Evolutionary conservation across 2,329 filamentous ascomycete genomes (phyloP).

Genomic region (Ophiostoma sp.): DNA sequence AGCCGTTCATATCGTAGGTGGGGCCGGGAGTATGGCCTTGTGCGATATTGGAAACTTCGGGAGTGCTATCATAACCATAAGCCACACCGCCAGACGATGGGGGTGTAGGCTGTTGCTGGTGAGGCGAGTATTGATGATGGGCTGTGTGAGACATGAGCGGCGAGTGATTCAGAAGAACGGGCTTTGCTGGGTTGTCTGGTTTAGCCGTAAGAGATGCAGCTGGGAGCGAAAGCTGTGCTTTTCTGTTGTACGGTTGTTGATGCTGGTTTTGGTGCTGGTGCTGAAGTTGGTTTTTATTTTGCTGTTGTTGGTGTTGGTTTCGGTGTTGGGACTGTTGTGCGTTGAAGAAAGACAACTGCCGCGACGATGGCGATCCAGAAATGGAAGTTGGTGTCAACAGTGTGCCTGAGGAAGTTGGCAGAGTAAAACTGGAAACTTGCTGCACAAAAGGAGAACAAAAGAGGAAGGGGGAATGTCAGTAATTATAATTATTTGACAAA

Average conservation of each 20-base stretch:
- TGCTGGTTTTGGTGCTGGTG: not conserved
- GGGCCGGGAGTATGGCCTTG: not conserved
- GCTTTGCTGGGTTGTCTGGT: not conserved
- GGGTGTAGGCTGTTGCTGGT: not conserved
- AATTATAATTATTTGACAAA: not conserved
- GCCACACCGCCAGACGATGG: not conserved
- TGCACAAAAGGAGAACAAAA: not conserved
- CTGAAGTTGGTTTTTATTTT: not conserved
- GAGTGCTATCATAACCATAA: not conserved
- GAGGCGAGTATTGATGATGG: not conserved
- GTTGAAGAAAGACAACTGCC: not conserved
- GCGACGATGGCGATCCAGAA: conserved; percentile 4
- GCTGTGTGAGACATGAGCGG: not conserved
- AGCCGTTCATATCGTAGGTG: not conserved
- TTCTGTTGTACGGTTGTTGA: not conserved
- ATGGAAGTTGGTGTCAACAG: conserved; percentile 10
- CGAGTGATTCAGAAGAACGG: not conserved
- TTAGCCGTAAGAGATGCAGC: not conserved
- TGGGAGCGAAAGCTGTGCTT: not conserved
- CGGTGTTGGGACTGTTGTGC: not conserved
- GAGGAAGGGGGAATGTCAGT: not conserved
- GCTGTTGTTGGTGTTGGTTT: not conserved
- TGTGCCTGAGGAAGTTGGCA: not conserved
- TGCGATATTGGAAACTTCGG: not conserved
- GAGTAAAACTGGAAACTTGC: not conserved